Evolutionary conservation across 2,329 filamentous ascomycete species (phyloP), one percentile per base, ranked within the genome.

Genomic region (Colletotrichum sp.): DNA sequence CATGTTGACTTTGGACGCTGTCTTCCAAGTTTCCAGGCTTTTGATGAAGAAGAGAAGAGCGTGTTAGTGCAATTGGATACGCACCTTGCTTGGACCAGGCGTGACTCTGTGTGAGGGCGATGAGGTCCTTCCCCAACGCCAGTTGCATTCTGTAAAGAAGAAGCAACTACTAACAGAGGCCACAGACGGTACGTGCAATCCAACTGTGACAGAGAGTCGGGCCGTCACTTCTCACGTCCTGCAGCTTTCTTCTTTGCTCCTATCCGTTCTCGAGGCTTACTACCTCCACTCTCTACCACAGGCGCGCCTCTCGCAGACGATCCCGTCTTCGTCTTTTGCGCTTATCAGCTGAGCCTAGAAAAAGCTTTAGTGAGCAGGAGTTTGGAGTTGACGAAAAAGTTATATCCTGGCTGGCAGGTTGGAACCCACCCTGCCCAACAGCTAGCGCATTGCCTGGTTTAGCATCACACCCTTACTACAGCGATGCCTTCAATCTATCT

Each of bases 231-330:
- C 62, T 72, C 52, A 67, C 27, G 28, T 32, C 13, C 18, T 56
- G 61, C 43, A 22, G 18, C 61, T 66, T 58, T 39, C 28, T 52
- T 61, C n/a, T 60, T 48, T 61, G 65, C 64, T 58, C 70, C 28
- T 28, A 39, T 22, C 22, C 22, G 22, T 22, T 22, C n/a, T 66
- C 39, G 18, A 43, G 39, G 39, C 39, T 43, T 43, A 43, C 22
- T 30, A 30, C 65, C 64, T 69, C 70, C 70, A 73, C 70, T 73
- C 68, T 56, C 55, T 30, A 60, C 12, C n/a, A 55, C n/a, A 71
- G 61, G 48, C 72, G 61, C 66, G 58, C 69, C 69, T 58, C 43
- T 43, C 48, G 25, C 61, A 28, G 62, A 43, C 28, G 48, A 18
- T 32, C 36, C 27, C 64, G 28, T 18, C 25, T 13, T 27, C 28